Evolutionary conservation across 176 grass and related monocot species (phyloP).

Genomic region (Triticum dicoccoides): DNA sequence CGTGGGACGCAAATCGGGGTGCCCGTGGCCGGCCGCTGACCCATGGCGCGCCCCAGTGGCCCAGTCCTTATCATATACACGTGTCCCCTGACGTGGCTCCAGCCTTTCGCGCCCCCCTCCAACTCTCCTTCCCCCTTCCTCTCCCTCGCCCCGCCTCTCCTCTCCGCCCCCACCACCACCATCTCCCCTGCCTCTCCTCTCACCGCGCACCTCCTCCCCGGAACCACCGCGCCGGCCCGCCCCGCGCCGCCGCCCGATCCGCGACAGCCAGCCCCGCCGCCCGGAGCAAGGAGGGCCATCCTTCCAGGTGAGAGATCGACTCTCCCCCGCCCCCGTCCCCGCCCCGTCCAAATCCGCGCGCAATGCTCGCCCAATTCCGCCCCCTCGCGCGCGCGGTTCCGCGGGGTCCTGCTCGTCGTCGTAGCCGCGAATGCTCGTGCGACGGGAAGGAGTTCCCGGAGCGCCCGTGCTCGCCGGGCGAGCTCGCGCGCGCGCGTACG

Average conservation of each 20-base stretch:
- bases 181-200: neutral
- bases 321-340: neutral
- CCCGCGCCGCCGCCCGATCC: neutral
- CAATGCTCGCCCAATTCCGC: constrained; percentile 39
- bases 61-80: constrained; percentile 65
- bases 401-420: neutral
- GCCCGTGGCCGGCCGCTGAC: neutral
- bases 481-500: no score
- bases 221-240: neutral
- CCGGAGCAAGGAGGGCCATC: neutral
- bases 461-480: no score
- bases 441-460: neutral
- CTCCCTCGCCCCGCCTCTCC: neutral
- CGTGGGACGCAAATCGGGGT: neutral
- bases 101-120: constrained; percentile 41
- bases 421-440: neutral
- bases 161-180: neutral
- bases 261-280: neutral
- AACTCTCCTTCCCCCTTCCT: neutral
- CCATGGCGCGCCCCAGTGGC: constrained; percentile 35
- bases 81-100: constrained; percentile 78
- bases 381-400: neutral
- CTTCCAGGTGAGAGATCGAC: constrained; percentile 19
- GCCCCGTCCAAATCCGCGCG: neutral
- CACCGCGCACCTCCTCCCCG: neutral